A percentile compares a stretch with the other conserved stretches of the same genome.
phyloP scores from a whole-genome alignment of 2,329 filamentous ascomycete species.

The Sphaerulina vaccinii region DNA sequence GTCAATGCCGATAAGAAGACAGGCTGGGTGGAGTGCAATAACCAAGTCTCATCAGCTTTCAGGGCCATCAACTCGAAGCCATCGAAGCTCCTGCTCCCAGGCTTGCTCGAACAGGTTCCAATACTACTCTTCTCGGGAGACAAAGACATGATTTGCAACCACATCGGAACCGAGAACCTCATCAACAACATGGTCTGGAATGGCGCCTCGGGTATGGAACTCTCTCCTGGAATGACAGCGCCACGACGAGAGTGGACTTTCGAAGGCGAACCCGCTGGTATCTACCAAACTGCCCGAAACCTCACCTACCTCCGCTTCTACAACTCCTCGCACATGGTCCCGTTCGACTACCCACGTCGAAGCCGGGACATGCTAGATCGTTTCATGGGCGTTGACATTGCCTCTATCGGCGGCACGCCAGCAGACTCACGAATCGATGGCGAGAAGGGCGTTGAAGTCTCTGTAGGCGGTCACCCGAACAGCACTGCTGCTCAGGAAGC shows the following conservation, averaged over 20 bases:
- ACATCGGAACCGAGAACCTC: conserved; percentile 86
- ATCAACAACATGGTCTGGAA: conserved; percentile 92
- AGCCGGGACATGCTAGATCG: conserved; percentile 95
- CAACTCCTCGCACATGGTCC: conserved; percentile 97
- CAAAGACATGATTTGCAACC: conserved; percentile 95
- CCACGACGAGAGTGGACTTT: conserved; percentile 94
- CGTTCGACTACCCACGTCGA: conserved; percentile 84
- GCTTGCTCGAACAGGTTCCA: conserved; percentile 71
- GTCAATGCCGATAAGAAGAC: conserved; percentile 77
- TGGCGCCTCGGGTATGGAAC: conserved; percentile 85
- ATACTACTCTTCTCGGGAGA: conserved; percentile 89
- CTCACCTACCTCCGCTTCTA: conserved; percentile 94
- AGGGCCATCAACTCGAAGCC: conserved; percentile 68
- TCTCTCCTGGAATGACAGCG: conserved; percentile 81
- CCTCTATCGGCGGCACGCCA: conserved; percentile 76
- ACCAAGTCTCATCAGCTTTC: conserved; percentile 73
- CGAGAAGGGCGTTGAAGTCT: conserved; percentile 75
- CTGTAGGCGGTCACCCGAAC: conserved; percentile 68
- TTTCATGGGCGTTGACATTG: conserved; percentile 91
- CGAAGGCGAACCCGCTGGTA: conserved; percentile 80
- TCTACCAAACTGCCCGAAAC: conserved; percentile 93
- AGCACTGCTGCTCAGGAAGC: conserved; percentile 65
- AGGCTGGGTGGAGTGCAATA: conserved; percentile 89
- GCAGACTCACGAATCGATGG: conserved; percentile 80
- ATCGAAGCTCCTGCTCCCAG: conserved; percentile 71